These are phyloP conservation scores for Volvox reticuliferus DNA, from an alignment of 139 green algal species.

Conservation along the genomic window DNA sequence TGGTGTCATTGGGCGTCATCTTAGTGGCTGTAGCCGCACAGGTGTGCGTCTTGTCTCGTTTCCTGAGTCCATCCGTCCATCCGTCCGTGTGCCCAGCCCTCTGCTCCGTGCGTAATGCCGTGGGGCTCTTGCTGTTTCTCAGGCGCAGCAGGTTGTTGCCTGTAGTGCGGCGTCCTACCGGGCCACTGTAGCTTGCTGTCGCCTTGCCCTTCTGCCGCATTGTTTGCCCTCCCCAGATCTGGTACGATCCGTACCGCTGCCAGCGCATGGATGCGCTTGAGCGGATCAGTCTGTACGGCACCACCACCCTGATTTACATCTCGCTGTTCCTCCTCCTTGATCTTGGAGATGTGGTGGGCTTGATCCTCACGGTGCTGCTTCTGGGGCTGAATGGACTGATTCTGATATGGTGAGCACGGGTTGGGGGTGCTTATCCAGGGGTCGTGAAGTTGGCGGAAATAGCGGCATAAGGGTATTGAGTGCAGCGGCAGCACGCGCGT, in stretches of 20 bases:
- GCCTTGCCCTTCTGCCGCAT: not conserved
- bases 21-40: slow-evolving; percentile 32
- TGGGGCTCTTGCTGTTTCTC: no score
- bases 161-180: no score
- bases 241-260: slow-evolving; percentile 39
- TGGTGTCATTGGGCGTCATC: slow-evolving; percentile 39
- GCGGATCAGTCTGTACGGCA: slow-evolving; percentile 37
- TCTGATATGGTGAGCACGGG: slow-evolving; percentile 1
- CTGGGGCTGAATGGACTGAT: slow-evolving; percentile 19
- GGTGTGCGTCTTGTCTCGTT: not conserved
- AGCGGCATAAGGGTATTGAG: not conserved
- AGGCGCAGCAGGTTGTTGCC: no score
- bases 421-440: no score
- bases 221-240: not conserved
- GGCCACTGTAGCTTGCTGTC: no score
- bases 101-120: no score
- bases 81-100: no score
- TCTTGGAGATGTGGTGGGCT: not conserved
- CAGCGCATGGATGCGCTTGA: slow-evolving; percentile 41
- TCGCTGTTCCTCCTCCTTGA: slow-evolving; percentile 38
- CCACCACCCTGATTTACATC: slow-evolving; percentile 6
- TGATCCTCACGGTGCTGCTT: slow-evolving; percentile 18
- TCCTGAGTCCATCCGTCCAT: no score
- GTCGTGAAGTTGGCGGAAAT: not conserved
- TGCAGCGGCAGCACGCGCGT: not conserved